Evolutionary conservation across 257 asterid genomes (phyloP).

Genomic region (Paulownia fortunei): DNA sequence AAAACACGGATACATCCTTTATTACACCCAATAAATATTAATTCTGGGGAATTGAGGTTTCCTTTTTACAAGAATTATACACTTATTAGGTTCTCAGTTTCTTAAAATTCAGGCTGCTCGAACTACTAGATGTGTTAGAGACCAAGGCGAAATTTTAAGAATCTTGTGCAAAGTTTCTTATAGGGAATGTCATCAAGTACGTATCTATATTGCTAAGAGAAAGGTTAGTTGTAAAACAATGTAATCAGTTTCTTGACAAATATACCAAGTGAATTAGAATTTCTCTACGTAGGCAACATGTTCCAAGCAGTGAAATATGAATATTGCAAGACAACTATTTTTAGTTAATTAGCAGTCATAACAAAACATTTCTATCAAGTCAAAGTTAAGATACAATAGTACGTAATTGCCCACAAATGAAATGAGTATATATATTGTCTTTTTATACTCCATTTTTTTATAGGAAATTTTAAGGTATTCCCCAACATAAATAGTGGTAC

Average conservation of each 20-base stretch:
- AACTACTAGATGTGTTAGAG: constrained; percentile 1
- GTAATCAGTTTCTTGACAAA: constrained; percentile 37
- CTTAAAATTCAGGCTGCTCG: neutral
- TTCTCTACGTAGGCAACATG: constrained; percentile 35
- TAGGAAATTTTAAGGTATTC: too few species aligned
- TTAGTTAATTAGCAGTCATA: too few species aligned
- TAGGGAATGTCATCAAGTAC: constrained; percentile 13
- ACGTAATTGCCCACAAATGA: too few species aligned
- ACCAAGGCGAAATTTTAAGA: neutral
- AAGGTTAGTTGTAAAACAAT: constrained; percentile 26
- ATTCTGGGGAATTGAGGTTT: constrained; percentile 49
- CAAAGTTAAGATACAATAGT: too few species aligned
- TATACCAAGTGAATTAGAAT: constrained; percentile 40
- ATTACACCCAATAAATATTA: constrained; percentile 26
- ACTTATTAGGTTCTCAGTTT: neutral
- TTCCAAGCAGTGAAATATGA: constrained; percentile 14
- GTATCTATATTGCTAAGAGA: neutral
- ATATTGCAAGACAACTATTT: too few species aligned
- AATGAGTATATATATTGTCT: too few species aligned
- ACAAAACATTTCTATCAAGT: too few species aligned
- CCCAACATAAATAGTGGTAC: too few species aligned
- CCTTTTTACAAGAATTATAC: constrained; percentile 2
- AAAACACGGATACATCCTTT: constrained; percentile 53
- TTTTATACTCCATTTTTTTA: too few species aligned
- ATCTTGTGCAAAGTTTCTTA: constrained; percentile 15